These are phyloP conservation scores for Alternaria longipes DNA, from an alignment of 2,329 filamentous ascomycete species.

Conservation along the genomic window DNA sequence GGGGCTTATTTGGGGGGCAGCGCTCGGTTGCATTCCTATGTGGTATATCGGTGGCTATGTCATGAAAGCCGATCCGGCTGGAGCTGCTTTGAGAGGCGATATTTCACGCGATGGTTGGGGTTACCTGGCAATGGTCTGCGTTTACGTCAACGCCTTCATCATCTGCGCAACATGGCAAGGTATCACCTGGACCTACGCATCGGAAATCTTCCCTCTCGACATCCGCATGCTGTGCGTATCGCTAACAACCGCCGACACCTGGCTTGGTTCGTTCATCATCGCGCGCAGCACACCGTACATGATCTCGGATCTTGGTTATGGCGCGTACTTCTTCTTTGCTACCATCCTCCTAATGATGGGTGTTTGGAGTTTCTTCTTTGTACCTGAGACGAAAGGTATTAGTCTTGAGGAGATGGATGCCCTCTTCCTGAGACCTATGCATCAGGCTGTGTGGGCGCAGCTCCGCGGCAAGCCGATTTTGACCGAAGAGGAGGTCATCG, in stretches of 20 bases:
- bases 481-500: constrained; percentile 24
- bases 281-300: constrained; percentile 52
- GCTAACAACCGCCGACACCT: constrained; percentile 51
- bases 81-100: constrained; percentile 54
- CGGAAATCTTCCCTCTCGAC: constrained; percentile 59
- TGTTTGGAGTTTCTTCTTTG: constrained; percentile 45
- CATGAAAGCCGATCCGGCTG: constrained; percentile 60
- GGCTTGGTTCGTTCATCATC: constrained; percentile 54
- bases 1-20: constrained; percentile 59
- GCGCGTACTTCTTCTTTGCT: constrained; percentile 53
- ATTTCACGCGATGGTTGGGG: constrained; percentile 59
- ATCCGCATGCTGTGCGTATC: constrained; percentile 54
- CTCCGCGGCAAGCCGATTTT: constrained; percentile 33
- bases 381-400: constrained; percentile 46
- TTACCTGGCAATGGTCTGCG: constrained; percentile 63
- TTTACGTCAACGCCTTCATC: constrained; percentile 65
- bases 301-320: constrained; percentile 50
- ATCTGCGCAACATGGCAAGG: constrained; percentile 59
- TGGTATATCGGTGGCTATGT: constrained; percentile 65
- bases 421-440: constrained; percentile 40
- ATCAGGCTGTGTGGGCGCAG: constrained; percentile 44
- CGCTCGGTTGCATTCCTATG: constrained; percentile 60
- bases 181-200: constrained; percentile 57
- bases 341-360: constrained; percentile 42
- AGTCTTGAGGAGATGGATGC: constrained; percentile 45